Conservation (phyloP, 768 basidiomycete species). For the Calocybe cyanea region DNA sequence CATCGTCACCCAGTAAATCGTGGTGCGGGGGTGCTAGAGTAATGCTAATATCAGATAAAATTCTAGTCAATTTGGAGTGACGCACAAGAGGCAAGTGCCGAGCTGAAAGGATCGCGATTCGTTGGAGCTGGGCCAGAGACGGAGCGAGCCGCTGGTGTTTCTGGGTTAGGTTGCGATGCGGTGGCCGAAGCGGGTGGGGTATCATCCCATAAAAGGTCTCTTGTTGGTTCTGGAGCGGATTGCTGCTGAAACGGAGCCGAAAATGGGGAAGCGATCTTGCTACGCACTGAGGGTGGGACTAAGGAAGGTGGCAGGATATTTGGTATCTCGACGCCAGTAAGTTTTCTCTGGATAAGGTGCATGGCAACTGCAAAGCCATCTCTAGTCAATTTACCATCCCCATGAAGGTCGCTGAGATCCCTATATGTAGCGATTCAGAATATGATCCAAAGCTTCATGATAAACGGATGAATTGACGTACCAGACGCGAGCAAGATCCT, state of each 20-base stretch:
- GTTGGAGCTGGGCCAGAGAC: slow-evolving; percentile 18
- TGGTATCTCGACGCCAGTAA: slow-evolving; percentile 78
- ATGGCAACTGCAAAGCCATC: slow-evolving; percentile 96
- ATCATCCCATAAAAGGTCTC: slow-evolving; percentile 54
- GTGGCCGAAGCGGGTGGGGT: slow-evolving; percentile 44
- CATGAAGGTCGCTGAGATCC: slow-evolving; percentile 91
- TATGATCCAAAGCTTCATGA: slow-evolving; percentile 5
- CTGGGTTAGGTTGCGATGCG: slow-evolving; percentile 36
- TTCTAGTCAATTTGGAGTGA: not conserved
- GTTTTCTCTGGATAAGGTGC: slow-evolving; percentile 85
- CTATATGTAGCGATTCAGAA: slow-evolving; percentile 34
- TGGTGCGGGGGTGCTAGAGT: slow-evolving; percentile 18
- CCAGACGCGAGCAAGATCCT: slow-evolving; percentile 89
- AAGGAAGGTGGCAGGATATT: slow-evolving; percentile 64
- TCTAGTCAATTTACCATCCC: slow-evolving; percentile 79
- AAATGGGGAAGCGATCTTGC: slow-evolving; percentile 34
- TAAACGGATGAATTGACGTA: slow-evolving; percentile 31
- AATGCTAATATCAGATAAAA: not conserved
- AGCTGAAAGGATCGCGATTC: slow-evolving; percentile 49
- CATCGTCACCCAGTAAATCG: slow-evolving; percentile 76
- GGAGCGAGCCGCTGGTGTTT: slow-evolving; percentile 16
- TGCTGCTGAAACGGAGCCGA: slow-evolving; percentile 35
- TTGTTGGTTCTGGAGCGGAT: slow-evolving; percentile 36
- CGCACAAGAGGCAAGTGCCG: slow-evolving; percentile 29
- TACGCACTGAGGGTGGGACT: slow-evolving; percentile 79